phyloP scores from a whole-genome alignment of 2,329 filamentous ascomycete genomes.

The Alternaria ethzedia region DNA sequence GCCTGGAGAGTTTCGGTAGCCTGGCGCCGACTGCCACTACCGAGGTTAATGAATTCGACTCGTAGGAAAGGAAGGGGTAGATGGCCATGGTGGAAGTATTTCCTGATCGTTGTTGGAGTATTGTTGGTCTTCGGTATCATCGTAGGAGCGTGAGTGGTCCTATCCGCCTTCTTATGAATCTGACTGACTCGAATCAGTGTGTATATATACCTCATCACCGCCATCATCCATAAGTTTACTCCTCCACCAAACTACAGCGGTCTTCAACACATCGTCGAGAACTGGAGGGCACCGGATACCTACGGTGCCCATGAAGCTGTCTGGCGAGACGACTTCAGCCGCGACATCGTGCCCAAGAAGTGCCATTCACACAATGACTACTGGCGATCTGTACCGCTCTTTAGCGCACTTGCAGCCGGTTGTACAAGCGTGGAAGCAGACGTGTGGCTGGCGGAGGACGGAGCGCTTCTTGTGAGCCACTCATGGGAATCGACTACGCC shows the following conservation, averaged over 20 bases:
- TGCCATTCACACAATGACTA: constrained; percentile 55
- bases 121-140: constrained; percentile 22
- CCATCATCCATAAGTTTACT: constrained; percentile 25
- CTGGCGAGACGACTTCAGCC: constrained; percentile 49
- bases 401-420: constrained; percentile 48
- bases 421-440: constrained; percentile 44
- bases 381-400: constrained; percentile 50
- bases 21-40: no score
- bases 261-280: constrained; percentile 31
- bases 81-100: no score
- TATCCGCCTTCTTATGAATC: neutral
- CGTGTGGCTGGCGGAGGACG: constrained; percentile 32
- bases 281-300: constrained; percentile 33
- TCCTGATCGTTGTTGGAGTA: constrained; percentile 9
- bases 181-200: constrained; percentile 24
- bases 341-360: constrained; percentile 45
- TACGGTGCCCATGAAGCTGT: constrained; percentile 25
- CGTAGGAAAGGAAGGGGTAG: no score
- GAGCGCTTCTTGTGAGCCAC: constrained; percentile 40
- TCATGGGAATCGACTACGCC: constrained; percentile 24
- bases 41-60: no score
- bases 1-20: no score
- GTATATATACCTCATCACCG: constrained; percentile 31
- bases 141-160: constrained; percentile 23
- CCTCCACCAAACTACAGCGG: constrained; percentile 29